These are phyloP conservation scores for Aspergillus ostianus DNA, from an alignment of 495 filamentous ascomycete species.

Conservation along the genomic window DNA sequence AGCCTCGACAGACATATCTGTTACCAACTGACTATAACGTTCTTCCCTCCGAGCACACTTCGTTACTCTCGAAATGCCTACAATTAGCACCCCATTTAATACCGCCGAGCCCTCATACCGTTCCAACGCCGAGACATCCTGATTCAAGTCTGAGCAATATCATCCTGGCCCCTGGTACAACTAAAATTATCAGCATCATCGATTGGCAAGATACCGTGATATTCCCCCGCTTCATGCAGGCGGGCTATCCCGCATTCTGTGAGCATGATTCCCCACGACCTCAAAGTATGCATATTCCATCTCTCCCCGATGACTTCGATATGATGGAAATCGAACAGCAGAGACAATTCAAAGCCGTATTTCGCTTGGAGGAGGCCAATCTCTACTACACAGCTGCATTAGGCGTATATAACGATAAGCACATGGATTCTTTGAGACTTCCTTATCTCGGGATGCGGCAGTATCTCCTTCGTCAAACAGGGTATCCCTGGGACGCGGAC, in stretches of 20 bases:
- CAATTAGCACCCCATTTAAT: slow-evolving; percentile 29
- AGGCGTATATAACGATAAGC: slow-evolving; percentile 30
- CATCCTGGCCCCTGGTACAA: slow-evolving; percentile 30
- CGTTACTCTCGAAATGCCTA: slow-evolving; percentile 31
- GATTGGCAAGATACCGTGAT: slow-evolving; percentile 36
- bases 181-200: slow-evolving; percentile 34
- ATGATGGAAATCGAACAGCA: slow-evolving; percentile 27
- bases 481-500: slow-evolving; percentile 39
- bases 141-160: slow-evolving; percentile 35
- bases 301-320: slow-evolving; percentile 32
- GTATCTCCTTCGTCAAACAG: slow-evolving; percentile 35
- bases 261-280: slow-evolving; percentile 31
- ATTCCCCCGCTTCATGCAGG: slow-evolving; percentile 35
- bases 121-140: slow-evolving; percentile 33
- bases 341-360: slow-evolving; percentile 23
- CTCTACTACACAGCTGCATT: slow-evolving; percentile 40
- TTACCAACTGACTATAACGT: slow-evolving; percentile 32
- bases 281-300: slow-evolving; percentile 32
- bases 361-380: slow-evolving; percentile 35
- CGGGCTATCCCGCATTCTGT: slow-evolving; percentile 39
- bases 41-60: slow-evolving; percentile 27
- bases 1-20: slow-evolving; percentile 34
- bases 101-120: slow-evolving; percentile 17
- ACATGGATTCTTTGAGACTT: slow-evolving; percentile 26
- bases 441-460: slow-evolving; percentile 32